Percentiles rank a stretch among this genome's conserved stretches.
phyloP scores from a whole-genome alignment of 2,329 filamentous ascomycete genomes.

The Pezicula neosporulosa region DNA sequence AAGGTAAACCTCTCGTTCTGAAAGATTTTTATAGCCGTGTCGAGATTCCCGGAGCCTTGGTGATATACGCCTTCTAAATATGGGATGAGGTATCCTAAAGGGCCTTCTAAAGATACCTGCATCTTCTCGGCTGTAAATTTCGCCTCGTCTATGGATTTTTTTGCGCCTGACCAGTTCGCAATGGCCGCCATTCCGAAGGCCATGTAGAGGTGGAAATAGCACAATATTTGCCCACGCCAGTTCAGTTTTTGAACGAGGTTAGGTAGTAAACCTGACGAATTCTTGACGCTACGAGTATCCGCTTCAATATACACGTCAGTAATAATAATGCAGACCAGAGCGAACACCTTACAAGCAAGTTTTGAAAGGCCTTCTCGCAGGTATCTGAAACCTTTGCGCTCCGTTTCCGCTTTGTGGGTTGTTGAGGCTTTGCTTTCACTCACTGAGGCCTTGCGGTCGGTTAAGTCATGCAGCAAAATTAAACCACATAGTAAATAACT shows the following conservation, averaged over 20 bases:
- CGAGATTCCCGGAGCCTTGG: conserved; percentile 73
- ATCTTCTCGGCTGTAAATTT: conserved; percentile 15
- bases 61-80: conserved; percentile 75
- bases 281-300: conserved; percentile 7
- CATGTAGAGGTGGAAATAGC: conserved; percentile 27
- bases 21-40: conserved; percentile 66
- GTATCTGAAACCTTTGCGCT: conserved; percentile 45
- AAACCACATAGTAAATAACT: conserved; percentile 26
- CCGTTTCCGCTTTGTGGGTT: too few species aligned
- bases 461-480: conserved; percentile 44
- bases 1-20: conserved; percentile 57
- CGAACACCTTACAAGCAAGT: conserved; percentile 20
- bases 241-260: conserved; percentile 19
- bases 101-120: conserved; percentile 17
- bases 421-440: conserved; percentile 24
- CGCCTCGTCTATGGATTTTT: conserved; percentile 19
- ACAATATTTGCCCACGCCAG: conserved; percentile 27
- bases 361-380: conserved; percentile 53
- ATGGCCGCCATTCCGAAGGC: conserved; percentile 25
- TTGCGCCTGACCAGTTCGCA: conserved; percentile 25
- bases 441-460: conserved; percentile 47
- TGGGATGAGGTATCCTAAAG: conserved; percentile 19
- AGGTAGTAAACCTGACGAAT: conserved; percentile 24
- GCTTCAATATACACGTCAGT: conserved; percentile 3
- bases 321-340: not conserved